A percentile compares a stretch with the other conserved stretches of the same genome.
Conservation (phyloP, 164 flowering plant species). For the Vitis rotundifolia region DNA sequence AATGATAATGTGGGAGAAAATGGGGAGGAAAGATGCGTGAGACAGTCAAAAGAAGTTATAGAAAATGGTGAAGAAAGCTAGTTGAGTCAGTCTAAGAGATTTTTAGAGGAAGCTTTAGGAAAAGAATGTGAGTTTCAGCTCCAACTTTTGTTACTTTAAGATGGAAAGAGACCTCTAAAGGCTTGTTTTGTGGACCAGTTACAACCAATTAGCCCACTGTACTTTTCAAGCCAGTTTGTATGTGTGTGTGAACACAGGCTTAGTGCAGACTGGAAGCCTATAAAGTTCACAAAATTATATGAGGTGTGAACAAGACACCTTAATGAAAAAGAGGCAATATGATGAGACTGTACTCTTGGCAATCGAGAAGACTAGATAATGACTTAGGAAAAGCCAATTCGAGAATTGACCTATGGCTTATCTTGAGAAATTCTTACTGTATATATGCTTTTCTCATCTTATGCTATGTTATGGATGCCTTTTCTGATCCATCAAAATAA, state of each 20-base stretch:
- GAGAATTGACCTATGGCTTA: neutral
- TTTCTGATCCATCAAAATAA: too few relatives aligned
- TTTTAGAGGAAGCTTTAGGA: constrained; percentile 29
- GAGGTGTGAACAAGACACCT: constrained; percentile 17
- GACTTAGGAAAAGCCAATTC: neutral
- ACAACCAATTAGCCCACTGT: constrained; percentile 5
- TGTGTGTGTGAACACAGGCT: constrained; percentile 5
- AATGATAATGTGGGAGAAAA: constrained; percentile 1
- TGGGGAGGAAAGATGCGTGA: constrained; percentile 15
- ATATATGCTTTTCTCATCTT: too few relatives aligned
- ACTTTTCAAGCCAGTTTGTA: too few relatives aligned
- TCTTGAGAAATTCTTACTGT: too few relatives aligned
- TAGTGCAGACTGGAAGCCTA: neutral
- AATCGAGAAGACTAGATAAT: constrained; percentile 10
- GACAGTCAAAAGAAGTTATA: constrained; percentile 55
- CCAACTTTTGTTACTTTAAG: constrained; percentile 35
- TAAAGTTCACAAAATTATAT: neutral
- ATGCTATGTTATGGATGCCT: too few relatives aligned
- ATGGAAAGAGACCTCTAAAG: constrained; percentile 38
- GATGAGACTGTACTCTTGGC: constrained; percentile 10
- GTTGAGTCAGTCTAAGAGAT: constrained; percentile 13
- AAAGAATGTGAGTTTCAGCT: constrained; percentile 29
- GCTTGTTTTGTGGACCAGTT: constrained; percentile 37
- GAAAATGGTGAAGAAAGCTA: constrained; percentile 32
- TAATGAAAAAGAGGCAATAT: constrained; percentile 19